phyloP scores from a whole-genome alignment of 768 basidiomycete genomes.

The Suillus sp. region DNA sequence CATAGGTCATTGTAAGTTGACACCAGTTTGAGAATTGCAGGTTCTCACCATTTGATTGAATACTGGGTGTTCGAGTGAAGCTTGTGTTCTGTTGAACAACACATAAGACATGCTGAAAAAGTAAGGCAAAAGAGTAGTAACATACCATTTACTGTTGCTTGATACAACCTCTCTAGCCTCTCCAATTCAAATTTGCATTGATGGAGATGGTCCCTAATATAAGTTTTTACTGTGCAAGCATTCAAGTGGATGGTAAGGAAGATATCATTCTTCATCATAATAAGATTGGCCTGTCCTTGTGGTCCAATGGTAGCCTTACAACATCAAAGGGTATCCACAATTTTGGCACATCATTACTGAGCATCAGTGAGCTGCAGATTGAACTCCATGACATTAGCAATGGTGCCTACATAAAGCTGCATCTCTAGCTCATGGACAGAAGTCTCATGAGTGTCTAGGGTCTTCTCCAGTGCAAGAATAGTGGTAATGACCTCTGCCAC shows the following conservation, averaged over 20 bases:
- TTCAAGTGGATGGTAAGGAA: constrained; percentile 19
- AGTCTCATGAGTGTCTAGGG: background rate
- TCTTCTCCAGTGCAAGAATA: constrained; percentile 12
- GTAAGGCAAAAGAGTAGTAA: constrained; percentile 3
- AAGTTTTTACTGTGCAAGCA: constrained; percentile 19
- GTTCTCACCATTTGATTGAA: constrained; percentile 27
- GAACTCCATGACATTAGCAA: constrained; percentile 4
- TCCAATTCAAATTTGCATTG: constrained; percentile 22
- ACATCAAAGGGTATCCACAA: background rate
- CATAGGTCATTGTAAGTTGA: constrained; percentile 32
- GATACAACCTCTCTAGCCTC: constrained; percentile 14
- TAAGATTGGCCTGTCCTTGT: background rate
- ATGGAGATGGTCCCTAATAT: constrained; percentile 17
- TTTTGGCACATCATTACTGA: background rate
- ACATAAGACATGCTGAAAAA: constrained; percentile 24
- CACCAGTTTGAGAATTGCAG: constrained; percentile 24
- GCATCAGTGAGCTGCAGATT: constrained; percentile 8
- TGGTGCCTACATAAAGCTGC: background rate
- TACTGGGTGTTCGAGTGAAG: constrained; percentile 27
- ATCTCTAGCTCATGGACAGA: constrained; percentile 9
- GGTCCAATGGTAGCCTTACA: background rate
- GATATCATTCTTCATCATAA: background rate
- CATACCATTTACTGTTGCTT: constrained; percentile 16
- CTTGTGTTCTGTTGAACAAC: constrained; percentile 28
- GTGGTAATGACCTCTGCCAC: constrained; percentile 7